phyloP scores from a whole-genome alignment of 2,329 filamentous ascomycete genomes.

The Stylonectria norvegica region DNA sequence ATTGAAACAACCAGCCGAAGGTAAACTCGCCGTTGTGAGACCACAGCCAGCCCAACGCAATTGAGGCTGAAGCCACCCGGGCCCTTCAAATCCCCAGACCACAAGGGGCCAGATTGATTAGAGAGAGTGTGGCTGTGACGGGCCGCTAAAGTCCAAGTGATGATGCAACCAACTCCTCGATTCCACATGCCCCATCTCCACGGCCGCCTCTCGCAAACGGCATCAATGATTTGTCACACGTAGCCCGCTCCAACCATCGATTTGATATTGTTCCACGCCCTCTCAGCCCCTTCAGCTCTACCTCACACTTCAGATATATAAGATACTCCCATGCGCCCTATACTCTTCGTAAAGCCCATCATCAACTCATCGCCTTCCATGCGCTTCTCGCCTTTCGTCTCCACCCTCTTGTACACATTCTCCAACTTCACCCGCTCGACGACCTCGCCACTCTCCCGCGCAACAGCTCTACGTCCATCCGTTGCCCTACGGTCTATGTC shows the following conservation, averaged over 20 bases:
- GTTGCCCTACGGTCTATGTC: constrained; percentile 60
- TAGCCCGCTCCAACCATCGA: neutral
- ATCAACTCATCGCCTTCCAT: constrained; percentile 32
- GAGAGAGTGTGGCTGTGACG: neutral
- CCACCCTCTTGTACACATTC: constrained; percentile 46
- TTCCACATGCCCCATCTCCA: neutral
- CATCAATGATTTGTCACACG: constrained; percentile 24
- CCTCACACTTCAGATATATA: neutral
- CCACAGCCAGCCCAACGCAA: too few relatives aligned
- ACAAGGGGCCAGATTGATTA: too few relatives aligned
- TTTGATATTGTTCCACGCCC: neutral
- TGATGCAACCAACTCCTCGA: constrained; percentile 20
- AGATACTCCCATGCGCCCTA: neutral
- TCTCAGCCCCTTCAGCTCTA: neutral
- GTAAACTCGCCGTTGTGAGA: too few relatives aligned
- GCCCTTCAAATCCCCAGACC: too few relatives aligned
- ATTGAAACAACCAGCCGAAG: too few relatives aligned
- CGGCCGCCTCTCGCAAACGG: too few relatives aligned
- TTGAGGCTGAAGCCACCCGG: too few relatives aligned
- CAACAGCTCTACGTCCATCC: constrained; percentile 25
- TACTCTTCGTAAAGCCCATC: neutral
- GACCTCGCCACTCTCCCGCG: constrained; percentile 14
- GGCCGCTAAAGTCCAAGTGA: constrained; percentile 12
- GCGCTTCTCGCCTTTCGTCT: constrained; percentile 48
- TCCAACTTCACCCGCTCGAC: constrained; percentile 42